Base-by-base conservation (phyloP, 345 rosid genomes). In the Barbarea vulgaris region DNA sequence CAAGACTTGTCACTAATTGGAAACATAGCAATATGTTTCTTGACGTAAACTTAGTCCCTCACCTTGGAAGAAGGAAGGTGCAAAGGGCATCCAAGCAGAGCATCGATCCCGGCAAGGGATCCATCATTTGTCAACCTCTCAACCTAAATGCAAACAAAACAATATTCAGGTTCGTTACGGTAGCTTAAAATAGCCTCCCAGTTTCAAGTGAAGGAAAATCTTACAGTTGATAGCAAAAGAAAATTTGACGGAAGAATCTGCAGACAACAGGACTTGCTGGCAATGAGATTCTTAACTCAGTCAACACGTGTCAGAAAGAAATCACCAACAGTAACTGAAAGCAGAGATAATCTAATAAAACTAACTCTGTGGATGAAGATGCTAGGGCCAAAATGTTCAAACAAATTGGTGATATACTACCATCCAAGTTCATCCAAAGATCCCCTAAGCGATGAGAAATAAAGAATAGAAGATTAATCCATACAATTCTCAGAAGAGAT, bases 361-460 rank as follows among this genome's bases (percentile, higher is more conserved):
- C 73, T 81, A 81, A 90, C 97, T 79, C 86, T 36, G 67, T 64
- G 73, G 87, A 85, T 67, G 91, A 84, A 75, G 85, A 88, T 70
- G 87, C 86, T 77, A 90, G 63, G 57, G 88, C 86, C 75, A 90
- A 81, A 81, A 90, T 87, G 83, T 82, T 87, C 84, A 92, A 77
- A 80, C 93, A 92, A 77, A 92, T 79, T 42, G 96, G 96, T 77
- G 97, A 90, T 76, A 87, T 83, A 77, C 79, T 84, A 64, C 97
- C 97, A 71, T 92, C 97, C 82, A 90, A 85, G 77, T 92, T 92
- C 96, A 92, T 89, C 96, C 96, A 92, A 21, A 90, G 85, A 79
- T 92, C 89, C 36, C 97, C 97, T 92, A 67, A 46, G 83, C 51
- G 25, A 74, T 76, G 25, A 41, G 9, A 64, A 67, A 71, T 70